Evolutionary conservation across 73 alveolate species (phyloP).

Genomic region (Loxodes magnus): DNA sequence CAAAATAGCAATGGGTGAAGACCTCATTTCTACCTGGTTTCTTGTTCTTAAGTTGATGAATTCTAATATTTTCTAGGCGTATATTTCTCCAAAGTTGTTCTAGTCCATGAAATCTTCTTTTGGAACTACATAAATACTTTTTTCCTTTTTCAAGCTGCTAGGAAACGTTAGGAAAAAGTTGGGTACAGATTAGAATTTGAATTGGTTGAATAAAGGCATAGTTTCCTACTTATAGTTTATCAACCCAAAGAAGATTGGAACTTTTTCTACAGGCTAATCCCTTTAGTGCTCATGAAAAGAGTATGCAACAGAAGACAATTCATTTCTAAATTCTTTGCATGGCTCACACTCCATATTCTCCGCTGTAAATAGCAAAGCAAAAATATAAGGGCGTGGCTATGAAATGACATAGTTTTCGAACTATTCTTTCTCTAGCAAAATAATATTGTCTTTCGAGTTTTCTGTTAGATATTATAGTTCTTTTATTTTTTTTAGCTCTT

Average conservation of each 20-base stretch:
- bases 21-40: slow-evolving; percentile 8
- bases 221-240: slow-evolving; percentile 40
- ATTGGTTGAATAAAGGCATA: slow-evolving; percentile 16
- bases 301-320: slow-evolving; percentile 36
- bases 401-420: slow-evolving; percentile 45
- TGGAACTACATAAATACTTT: slow-evolving; percentile 5
- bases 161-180: slow-evolving; percentile 23
- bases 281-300: slow-evolving; percentile 36
- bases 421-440: too few species aligned
- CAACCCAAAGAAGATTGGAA: slow-evolving; percentile 42
- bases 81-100: slow-evolving; percentile 14
- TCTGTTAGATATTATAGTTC: too few species aligned
- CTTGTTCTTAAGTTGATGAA: slow-evolving; percentile 28
- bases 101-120: slow-evolving; percentile 31
- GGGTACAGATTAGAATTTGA: slow-evolving; percentile 37
- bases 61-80: slow-evolving; percentile 23
- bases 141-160: slow-evolving; percentile 12
- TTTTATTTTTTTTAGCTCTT: too few species aligned
- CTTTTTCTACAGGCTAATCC: slow-evolving; percentile 24
- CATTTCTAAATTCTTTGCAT: slow-evolving; percentile 38
- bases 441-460: too few species aligned
- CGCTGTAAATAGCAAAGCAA: slow-evolving; percentile 52
- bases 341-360: slow-evolving; percentile 32
- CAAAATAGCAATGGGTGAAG: slow-evolving; percentile 9
- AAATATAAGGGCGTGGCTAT: slow-evolving; percentile 61